Base-by-base conservation (phyloP, 148 eudicot species). In the Polygonum maritimum region DNA sequence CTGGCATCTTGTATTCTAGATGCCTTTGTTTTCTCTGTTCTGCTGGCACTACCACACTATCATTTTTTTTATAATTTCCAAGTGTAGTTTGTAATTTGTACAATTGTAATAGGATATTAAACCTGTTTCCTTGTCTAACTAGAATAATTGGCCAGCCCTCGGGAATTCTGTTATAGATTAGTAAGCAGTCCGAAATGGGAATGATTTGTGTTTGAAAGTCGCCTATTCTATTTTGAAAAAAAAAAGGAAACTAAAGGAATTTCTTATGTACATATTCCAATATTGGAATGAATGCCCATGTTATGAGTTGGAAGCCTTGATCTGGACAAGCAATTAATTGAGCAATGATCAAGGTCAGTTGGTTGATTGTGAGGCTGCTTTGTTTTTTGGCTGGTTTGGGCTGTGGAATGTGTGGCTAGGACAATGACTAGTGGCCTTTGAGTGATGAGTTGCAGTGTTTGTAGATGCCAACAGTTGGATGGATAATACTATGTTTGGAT, bases 1-100 rank as follows among this genome's bases (percentile, higher is more conserved):
- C 74, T 49, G 55, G 80, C 69, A 77, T 83, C 78, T 60, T 54
- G 82, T 75, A 80, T 79, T 77, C 52, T 44, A 45, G 75, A 72
- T 72, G 75, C 21, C 75, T 19, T 45, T 41, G 35, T 41, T 41
- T 35, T 38, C 15, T 38, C 7, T 38, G 31, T 60, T 26, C 69
- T 31, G 36, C 45, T 67, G 19, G 44, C 19, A 1, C 36, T 36
- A 33, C 44, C 71, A 5, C n/a, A 65, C 44, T 3, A 65, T 35
- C 2, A 26, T 67, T 67, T 67, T 15, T 67, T 67, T 41, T 5
- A 41, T 6, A 1, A 44, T 44, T 44, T 36, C 14, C 39, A 15
- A 35, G 41, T 67, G 71, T 57, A 57, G 21, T 19, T 51, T 57
- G 62, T 65, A 65, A 36, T 36, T 65, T 65, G 44, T 67, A 38